Conservation (phyloP, 257 asterid species). For the Leonotis leonurus region DNA sequence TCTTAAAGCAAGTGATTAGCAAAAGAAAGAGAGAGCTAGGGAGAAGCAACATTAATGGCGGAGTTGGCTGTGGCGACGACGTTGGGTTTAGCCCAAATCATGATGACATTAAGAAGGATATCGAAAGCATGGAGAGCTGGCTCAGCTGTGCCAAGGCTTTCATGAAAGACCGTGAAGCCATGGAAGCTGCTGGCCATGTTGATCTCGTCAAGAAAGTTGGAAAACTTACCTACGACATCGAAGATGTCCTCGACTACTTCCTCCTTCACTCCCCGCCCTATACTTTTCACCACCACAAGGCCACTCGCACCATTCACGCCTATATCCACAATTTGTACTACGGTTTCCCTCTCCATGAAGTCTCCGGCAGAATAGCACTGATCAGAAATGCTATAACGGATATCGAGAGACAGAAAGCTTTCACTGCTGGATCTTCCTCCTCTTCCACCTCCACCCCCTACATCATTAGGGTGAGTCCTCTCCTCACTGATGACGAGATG, state of each 20-base stretch:
- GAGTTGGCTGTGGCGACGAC: conserved; percentile 23
- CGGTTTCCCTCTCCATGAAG: not conserved
- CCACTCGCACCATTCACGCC: not conserved
- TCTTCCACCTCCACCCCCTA: not conserved
- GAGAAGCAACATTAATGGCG: conserved; percentile 22
- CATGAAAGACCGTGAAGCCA: conserved; percentile 4
- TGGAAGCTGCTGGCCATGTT: not conserved
- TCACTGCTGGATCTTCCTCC: too few relatives aligned
- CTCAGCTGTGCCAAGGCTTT: not conserved
- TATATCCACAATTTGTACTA: not conserved
- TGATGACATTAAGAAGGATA: not conserved
- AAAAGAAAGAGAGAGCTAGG: not conserved
- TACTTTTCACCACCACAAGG: not conserved
- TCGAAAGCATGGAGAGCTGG: conserved; percentile 6
- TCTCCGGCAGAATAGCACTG: not conserved
- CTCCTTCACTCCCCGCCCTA: conserved; percentile 19
- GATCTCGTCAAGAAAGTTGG: not conserved
- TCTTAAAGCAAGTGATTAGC: too few relatives aligned
- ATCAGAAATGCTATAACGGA: not conserved
- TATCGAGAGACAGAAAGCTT: not conserved
- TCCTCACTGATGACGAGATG: conserved; percentile 24
- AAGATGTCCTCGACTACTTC: conserved; percentile 26
- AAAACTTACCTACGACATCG: conserved; percentile 17
- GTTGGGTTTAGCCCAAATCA: not conserved
- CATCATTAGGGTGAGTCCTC: conserved; percentile 16